Evolutionary conservation across 2,329 filamentous ascomycete genomes (phyloP).

Genomic region (Penicillium sp.): DNA sequence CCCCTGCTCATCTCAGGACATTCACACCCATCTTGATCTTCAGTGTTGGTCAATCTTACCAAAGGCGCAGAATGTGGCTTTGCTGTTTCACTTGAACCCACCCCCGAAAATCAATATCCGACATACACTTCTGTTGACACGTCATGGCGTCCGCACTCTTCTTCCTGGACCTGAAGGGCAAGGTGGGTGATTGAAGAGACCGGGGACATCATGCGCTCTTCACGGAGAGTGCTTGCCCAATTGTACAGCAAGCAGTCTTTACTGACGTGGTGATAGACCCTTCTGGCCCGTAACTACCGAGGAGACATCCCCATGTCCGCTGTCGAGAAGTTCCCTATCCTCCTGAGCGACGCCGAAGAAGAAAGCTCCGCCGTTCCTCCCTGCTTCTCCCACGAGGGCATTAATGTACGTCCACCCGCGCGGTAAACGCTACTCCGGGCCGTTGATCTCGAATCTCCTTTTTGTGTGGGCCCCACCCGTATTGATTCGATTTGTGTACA

Average conservation of each 20-base stretch:
- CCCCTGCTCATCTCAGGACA: neutral
- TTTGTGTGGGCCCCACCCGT: slow-evolving; percentile 10
- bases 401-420: slow-evolving; percentile 68
- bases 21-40: neutral
- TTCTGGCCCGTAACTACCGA: slow-evolving; percentile 95
- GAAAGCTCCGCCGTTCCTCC: slow-evolving; percentile 95
- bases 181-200: slow-evolving; percentile 59
- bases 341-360: slow-evolving; percentile 97
- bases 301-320: slow-evolving; percentile 99
- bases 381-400: slow-evolving; percentile 97
- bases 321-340: slow-evolving; percentile 94
- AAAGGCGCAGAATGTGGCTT: slow-evolving; percentile 15
- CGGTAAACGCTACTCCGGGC: slow-evolving; percentile 4
- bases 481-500: slow-evolving; percentile 38
- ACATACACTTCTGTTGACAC: slow-evolving; percentile 22
- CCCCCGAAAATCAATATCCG: slow-evolving; percentile 5
- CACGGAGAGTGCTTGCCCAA: slow-evolving; percentile 12
- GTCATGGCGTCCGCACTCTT: slow-evolving; percentile 95
- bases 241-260: slow-evolving; percentile 16
- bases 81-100: slow-evolving; percentile 6
- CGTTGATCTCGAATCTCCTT: slow-evolving; percentile 2
- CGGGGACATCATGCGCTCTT: neutral
- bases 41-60: slow-evolving; percentile 9
- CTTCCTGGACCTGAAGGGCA: slow-evolving; percentile 99
- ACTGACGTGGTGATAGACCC: slow-evolving; percentile 63